phyloP scores from a whole-genome alignment of 2,329 filamentous ascomycete species.

The Xylaria sp. region DNA sequence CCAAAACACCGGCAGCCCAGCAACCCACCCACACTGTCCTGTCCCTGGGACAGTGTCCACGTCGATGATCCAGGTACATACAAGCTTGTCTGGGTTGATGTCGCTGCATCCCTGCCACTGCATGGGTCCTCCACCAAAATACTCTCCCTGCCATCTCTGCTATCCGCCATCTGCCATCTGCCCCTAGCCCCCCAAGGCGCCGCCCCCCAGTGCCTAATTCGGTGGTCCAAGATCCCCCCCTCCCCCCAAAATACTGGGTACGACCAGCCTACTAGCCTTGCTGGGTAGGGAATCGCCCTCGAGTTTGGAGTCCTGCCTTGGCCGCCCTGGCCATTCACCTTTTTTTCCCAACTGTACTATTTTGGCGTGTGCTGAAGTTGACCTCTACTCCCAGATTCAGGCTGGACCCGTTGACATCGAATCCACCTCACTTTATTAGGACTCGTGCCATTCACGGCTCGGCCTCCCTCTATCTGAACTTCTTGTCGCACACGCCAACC shows the following conservation, averaged over 20 bases:
- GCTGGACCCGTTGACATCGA: slow-evolving; percentile 40
- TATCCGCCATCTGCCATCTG: slow-evolving; percentile 28
- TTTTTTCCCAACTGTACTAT: slow-evolving; percentile 37
- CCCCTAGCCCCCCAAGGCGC: slow-evolving; percentile 25
- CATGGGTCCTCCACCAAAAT: slow-evolving; percentile 32
- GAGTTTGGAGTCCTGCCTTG: slow-evolving; percentile 30
- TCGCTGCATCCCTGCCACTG: slow-evolving; percentile 28
- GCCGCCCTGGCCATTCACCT: slow-evolving; percentile 35
- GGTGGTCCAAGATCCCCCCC: slow-evolving; percentile 29
- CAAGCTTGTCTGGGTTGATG: slow-evolving; percentile 25
- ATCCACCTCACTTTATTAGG: slow-evolving; percentile 31
- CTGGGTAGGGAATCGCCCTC: slow-evolving; percentile 33
- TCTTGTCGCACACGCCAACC: slow-evolving; percentile 25
- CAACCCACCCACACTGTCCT: slow-evolving; percentile 27
- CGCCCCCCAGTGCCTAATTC: slow-evolving; percentile 28
- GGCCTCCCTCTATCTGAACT: slow-evolving; percentile 18
- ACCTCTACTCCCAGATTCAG: slow-evolving; percentile 42
- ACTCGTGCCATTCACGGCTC: slow-evolving; percentile 23
- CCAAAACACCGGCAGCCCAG: slow-evolving; percentile 19
- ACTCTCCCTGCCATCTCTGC: slow-evolving; percentile 24
- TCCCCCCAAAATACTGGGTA: slow-evolving; percentile 11
- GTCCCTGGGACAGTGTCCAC: slow-evolving; percentile 19
- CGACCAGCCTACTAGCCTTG: slow-evolving; percentile 28
- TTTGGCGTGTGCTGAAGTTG: slow-evolving; percentile 41
- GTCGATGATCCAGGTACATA: slow-evolving; percentile 30